phyloP scores from a whole-genome alignment of 192 early-diverging fungal species.

The Rhizophlyctis rosea region DNA sequence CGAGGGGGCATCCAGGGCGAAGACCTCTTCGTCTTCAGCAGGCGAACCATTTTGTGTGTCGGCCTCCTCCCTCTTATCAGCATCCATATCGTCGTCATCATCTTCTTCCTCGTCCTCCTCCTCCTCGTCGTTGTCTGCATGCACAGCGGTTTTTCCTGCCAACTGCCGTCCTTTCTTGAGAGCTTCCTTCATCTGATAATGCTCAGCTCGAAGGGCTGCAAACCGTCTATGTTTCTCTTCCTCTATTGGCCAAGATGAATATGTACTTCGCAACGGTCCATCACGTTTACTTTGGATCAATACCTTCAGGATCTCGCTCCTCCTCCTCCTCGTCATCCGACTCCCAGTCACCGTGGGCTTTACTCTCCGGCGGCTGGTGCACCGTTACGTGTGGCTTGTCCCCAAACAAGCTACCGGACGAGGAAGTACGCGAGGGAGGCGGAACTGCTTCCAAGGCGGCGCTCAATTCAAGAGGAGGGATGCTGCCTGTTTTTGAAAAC shows the following conservation, averaged over 20 bases:
- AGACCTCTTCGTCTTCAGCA: background rate
- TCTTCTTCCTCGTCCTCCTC: conserved; percentile 52
- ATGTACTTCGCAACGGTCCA: background rate
- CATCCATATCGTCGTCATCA: conserved; percentile 41
- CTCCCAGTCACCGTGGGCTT: conserved; percentile 53
- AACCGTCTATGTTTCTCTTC: conserved; percentile 58
- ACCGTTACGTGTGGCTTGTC: background rate
- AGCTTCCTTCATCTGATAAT: conserved; percentile 87
- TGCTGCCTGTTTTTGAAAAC: conserved; percentile 15
- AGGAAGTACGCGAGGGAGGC: background rate
- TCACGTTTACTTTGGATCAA: background rate
- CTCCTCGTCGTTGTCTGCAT: conserved; percentile 31
- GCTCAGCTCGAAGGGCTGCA: conserved; percentile 68
- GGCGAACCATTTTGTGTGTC: background rate
- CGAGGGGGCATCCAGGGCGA: background rate
- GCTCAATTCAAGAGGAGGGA: conserved; percentile 36
- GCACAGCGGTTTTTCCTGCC: background rate
- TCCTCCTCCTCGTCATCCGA: conserved; percentile 46
- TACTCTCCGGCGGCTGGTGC: background rate
- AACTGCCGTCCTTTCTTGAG: conserved; percentile 37
- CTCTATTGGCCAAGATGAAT: conserved; percentile 13
- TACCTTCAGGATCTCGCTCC: conserved; percentile 58
- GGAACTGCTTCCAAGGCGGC: conserved; percentile 21
- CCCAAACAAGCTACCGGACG: background rate
- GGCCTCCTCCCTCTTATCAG: conserved; percentile 34